Evolutionary conservation across 2,329 filamentous ascomycete species (phyloP), one percentile per base, ranked within the genome.

Genomic region (Cladosporium sp.): DNA sequence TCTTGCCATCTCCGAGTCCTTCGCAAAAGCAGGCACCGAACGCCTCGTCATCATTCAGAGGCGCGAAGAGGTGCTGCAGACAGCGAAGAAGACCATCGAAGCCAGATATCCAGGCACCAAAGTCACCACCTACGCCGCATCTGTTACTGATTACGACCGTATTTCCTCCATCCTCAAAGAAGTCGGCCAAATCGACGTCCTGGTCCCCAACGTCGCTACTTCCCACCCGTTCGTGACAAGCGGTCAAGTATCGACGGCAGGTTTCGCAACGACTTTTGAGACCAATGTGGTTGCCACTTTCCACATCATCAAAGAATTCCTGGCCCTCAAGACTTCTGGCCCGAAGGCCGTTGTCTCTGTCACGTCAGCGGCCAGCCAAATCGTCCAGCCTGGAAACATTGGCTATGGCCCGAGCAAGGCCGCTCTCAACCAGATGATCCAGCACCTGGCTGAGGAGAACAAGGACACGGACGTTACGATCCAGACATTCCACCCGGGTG

Each of bases 171-270:
- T 69, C 50, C 69, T 72, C 19, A 66, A 69, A 28, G 63, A 68
- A 40, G 60, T 49, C n/a, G 69, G 68, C 3, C 67, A 69, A 52
- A 68, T 78, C 50, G 66, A 80, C 59, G 66, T 80, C 45, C 59
- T 80, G 12, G 69, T 80, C 45, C 73, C 72, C 59, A 74, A 70
- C 55, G 78, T 76, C 0, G 40, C 47, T 5, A 14, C 64, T 1
- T 60, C 71, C 11, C 71, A 73, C 38, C 66, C 68, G 3, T 61
- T 59, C 25, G 67, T 70, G 12, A 43, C 68, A 8, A 56, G 76
- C 8, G 43, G 54, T 6, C 67, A 68, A n/a, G 68, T 67, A n/a
- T 68, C 73, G 39, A 61, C 64, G 1, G 66, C 69, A 1, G 63
- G 68, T 11, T 75, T 75, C 42, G 64, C 75, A 15, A 66, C 67